A percentile compares a stretch with the other conserved stretches of the same genome.
Evolutionary conservation across 108 stramenopile species (phyloP).

Genomic region (Cyclotella cryptica): DNA sequence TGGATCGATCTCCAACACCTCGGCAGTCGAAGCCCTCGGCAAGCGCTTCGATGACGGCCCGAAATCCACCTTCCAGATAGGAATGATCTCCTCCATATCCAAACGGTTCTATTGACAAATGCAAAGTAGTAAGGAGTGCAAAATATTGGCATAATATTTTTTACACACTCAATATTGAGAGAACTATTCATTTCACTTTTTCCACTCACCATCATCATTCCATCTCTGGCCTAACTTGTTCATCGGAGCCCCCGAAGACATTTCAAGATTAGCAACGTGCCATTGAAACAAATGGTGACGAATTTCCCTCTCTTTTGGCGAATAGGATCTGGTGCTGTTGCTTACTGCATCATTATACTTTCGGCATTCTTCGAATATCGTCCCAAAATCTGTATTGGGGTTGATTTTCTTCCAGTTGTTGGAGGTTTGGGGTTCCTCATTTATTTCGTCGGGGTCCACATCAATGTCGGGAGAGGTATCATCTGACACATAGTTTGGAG

Average conservation of each 20-base stretch:
- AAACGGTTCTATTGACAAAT: constrained; percentile 63
- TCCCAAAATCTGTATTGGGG: constrained; percentile 37
- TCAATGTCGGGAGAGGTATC: constrained; percentile 16
- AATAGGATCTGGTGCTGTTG: background rate
- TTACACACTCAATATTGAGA: background rate
- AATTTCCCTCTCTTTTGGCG: constrained; percentile 24
- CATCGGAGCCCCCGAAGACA: constrained; percentile 86
- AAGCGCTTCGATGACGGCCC: constrained; percentile 72
- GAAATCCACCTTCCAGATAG: constrained; percentile 81
- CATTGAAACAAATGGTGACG: constrained; percentile 75
- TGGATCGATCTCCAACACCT: constrained; percentile 42
- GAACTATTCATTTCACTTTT: no score
- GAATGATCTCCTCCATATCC: constrained; percentile 93
- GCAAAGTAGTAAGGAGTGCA: background rate
- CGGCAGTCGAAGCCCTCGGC: constrained; percentile 80
- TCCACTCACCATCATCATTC: constrained; percentile 69
- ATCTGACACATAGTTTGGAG: constrained; percentile 35
- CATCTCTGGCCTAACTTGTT: constrained; percentile 77
- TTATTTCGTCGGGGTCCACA: background rate
- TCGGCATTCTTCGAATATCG: constrained; percentile 45
- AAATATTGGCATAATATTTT: background rate
- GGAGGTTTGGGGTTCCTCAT: background rate
- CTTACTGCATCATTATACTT: constrained; percentile 22
- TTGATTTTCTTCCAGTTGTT: constrained; percentile 18
- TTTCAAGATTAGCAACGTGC: constrained; percentile 92